Base-by-base conservation (phyloP, 805 yeast species). In the Torulaspora delbrueckii region DNA sequence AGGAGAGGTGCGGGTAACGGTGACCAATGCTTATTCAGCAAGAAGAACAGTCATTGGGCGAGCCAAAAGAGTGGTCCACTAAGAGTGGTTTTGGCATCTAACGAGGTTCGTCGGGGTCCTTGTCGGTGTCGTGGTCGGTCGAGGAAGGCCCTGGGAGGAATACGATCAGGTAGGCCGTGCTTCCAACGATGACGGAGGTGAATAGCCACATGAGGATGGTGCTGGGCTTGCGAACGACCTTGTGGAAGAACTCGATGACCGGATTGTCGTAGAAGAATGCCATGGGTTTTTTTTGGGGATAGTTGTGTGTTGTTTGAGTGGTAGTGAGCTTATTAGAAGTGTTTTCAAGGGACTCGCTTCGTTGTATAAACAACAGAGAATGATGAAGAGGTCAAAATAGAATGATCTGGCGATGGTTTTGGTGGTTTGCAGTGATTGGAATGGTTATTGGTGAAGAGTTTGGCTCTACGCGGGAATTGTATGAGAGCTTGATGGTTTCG, bases 151-250 rank as follows among this genome's bases (percentile, higher is more conserved):
- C 45, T 23, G 49, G 49, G 13, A 42, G 37, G 14, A 19, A 19
- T 19, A 58, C 38, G 2, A 59, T 43, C 46, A 62, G 43, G 41
- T 55, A 61, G 9, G 58, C 12, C 8, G 64, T 54, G 42, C 65
- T 56, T 4, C 56, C 43, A 1, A 59, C 57, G 13, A 63, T 50
- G 2, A 63, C 40, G 10, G 63, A 64, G 3, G 66, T 60, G 42
- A 63, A 63, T 8, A 59, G 43, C 66, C 67, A 62, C 66, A 63
- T 60, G 22, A 60, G 32, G 18, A 59, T 39, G 30, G 59, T 53
- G 22, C 58, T 50, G 24, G 67, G 67, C 32, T 49, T 53, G 22
- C 59, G 56, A 3, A 45, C 37, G 4, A 57, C 27, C 31, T 55
- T 56, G 36, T 58, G 60, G 31, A 50, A 51, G 37, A 53, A 55